phyloP scores from a whole-genome alignment of 805 yeast species.

The Candida bentonensis region DNA sequence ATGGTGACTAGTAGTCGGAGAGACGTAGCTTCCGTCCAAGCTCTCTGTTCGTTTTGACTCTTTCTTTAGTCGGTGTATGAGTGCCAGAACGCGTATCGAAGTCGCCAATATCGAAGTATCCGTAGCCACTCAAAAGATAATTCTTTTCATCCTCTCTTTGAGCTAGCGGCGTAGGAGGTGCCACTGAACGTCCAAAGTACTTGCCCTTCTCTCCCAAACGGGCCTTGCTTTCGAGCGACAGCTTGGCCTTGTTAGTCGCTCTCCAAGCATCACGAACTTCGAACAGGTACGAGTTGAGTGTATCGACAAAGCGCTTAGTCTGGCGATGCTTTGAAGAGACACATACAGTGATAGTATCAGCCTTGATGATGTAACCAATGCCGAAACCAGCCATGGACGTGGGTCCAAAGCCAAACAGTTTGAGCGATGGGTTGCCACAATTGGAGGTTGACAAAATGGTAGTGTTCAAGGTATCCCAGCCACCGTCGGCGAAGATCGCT shows the following conservation, averaged over 20 bases:
- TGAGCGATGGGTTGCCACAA: conserved; percentile 84
- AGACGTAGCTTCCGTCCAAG: conserved; percentile 52
- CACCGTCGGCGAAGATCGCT: conserved; percentile 59
- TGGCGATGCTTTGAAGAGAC: conserved; percentile 83
- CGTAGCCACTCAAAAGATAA: conserved; percentile 65
- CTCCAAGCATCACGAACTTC: conserved; percentile 39
- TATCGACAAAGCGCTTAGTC: conserved; percentile 61
- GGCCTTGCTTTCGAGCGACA: conserved; percentile 2
- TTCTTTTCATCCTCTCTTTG: conserved; percentile 18
- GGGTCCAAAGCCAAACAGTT: conserved; percentile 85
- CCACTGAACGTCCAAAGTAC: conserved; percentile 10
- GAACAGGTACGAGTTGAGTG: conserved; percentile 45
- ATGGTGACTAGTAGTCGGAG: conserved; percentile 37
- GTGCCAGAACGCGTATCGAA: conserved; percentile 49
- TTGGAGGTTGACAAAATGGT: conserved; percentile 73
- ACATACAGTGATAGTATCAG: conserved; percentile 63
- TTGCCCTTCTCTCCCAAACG: conserved; percentile 4
- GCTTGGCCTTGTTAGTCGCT: conserved; percentile 7
- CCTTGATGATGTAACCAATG: conserved; percentile 79
- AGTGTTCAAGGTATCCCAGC: conserved; percentile 77
- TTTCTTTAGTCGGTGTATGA: conserved; percentile 24
- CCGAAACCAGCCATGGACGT: conserved; percentile 85
- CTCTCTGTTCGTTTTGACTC: conserved; percentile 30
- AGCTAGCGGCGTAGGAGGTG: conserved; percentile 5
- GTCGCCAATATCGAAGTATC: conserved; percentile 66